Conservation (phyloP, 768 basidiomycete genomes). For the Amanita muscaria region DNA sequence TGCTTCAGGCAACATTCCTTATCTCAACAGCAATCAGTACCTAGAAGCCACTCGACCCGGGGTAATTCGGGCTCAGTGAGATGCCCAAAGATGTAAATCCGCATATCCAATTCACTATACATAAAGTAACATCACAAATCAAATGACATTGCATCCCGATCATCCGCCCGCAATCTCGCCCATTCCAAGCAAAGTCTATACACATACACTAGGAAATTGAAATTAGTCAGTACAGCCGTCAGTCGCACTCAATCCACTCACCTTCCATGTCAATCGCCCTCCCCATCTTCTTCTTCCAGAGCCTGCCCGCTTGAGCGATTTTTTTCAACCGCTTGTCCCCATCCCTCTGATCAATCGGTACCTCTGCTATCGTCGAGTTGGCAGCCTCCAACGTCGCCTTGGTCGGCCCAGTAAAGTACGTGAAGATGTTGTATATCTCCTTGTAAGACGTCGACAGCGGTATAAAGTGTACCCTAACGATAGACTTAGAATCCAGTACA, state of each 20-base stretch:
- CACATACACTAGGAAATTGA: slow-evolving; percentile 52
- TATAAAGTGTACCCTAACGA: slow-evolving; percentile 83
- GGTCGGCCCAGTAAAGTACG: slow-evolving; percentile 87
- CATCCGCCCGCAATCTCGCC: slow-evolving; percentile 76
- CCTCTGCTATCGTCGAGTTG: slow-evolving; percentile 36
- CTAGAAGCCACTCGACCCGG: too few species aligned
- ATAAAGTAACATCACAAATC: neutral
- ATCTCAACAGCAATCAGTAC: too few species aligned
- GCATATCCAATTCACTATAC: too few species aligned
- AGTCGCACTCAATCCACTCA: slow-evolving; percentile 22
- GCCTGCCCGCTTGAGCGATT: slow-evolving; percentile 87
- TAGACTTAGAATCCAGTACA: neutral
- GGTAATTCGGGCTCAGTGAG: too few species aligned
- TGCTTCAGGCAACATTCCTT: too few species aligned
- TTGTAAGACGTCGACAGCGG: slow-evolving; percentile 79
- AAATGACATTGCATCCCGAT: slow-evolving; percentile 63
- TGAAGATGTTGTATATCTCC: slow-evolving; percentile 90
- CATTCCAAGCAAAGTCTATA: slow-evolving; percentile 87
- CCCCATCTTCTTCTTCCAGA: slow-evolving; percentile 83
- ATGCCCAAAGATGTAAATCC: too few species aligned
- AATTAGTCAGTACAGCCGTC: neutral
- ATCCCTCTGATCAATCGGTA: slow-evolving; percentile 34
- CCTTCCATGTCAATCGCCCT: slow-evolving; percentile 90
- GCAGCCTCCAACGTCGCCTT: slow-evolving; percentile 43
- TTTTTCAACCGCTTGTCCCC: slow-evolving; percentile 67